Conservation (phyloP, 331 rosid genomes). For the Cydonia oblonga region DNA sequence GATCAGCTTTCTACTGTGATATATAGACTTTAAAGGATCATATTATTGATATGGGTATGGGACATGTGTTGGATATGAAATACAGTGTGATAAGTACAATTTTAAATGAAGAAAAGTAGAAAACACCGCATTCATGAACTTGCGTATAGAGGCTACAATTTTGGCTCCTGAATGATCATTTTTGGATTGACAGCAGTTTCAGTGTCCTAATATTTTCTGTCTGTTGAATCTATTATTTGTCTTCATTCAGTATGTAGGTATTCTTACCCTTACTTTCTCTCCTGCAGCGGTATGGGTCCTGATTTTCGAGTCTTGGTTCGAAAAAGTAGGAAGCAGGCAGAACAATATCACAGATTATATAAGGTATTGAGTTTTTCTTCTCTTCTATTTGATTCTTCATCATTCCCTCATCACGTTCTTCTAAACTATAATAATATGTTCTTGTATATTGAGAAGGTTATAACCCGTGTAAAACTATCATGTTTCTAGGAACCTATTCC, state of each 20-base stretch:
- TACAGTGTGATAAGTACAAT: neutral
- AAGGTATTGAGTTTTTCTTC: conserved; percentile 33
- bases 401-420: neutral
- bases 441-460: neutral
- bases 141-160: neutral
- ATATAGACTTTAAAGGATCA: neutral
- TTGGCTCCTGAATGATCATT: neutral
- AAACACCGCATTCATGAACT: neutral
- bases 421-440: neutral
- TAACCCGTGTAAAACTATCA: neutral
- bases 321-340: conserved; percentile 95
- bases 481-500: conserved; percentile 74
- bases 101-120: neutral
- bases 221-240: neutral
- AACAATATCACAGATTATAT: conserved; percentile 80
- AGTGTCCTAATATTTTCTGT: neutral
- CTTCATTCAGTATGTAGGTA: neutral
- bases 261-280: conserved; percentile 14
- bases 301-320: conserved; percentile 89
- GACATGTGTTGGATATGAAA: neutral
- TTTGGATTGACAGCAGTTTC: neutral
- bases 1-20: neutral
- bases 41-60: neutral
- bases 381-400: neutral
- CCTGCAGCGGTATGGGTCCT: conserved; percentile 91